Evolutionary conservation across 805 yeast genomes (phyloP).

Genomic region (Yamadazyma sp.): DNA sequence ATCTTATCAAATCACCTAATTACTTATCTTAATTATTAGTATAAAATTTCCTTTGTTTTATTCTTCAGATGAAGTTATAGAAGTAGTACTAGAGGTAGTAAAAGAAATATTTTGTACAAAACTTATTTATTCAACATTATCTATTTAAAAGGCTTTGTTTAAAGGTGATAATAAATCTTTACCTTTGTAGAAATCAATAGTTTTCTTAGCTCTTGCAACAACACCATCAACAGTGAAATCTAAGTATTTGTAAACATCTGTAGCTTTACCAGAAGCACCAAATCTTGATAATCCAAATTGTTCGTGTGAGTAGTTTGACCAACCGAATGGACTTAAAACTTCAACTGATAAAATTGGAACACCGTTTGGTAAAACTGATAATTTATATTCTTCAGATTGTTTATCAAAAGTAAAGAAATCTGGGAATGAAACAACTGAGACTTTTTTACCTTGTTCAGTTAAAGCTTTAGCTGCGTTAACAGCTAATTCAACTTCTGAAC

Average conservation of each 20-base stretch:
- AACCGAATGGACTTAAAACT: constrained; percentile 86
- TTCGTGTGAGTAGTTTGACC: constrained; percentile 95
- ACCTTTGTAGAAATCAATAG: constrained; percentile 64
- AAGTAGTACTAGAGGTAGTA: no score
- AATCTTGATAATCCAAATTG: constrained; percentile 94
- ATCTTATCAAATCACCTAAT: no score
- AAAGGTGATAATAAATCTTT: constrained; percentile 72
- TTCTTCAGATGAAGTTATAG: no score
- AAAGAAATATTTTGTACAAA: no score
- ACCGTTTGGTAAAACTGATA: constrained; percentile 91
- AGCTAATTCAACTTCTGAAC: constrained; percentile 87
- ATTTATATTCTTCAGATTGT: constrained; percentile 77
- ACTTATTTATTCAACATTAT: neutral
- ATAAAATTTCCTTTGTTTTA: no score
- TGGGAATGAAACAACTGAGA: constrained; percentile 87
- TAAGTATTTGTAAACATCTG: constrained; percentile 76
- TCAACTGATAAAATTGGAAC: constrained; percentile 91
- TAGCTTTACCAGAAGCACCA: constrained; percentile 94
- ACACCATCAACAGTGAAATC: constrained; percentile 93
- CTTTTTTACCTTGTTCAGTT: constrained; percentile 62
- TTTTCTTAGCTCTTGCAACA: constrained; percentile 79
- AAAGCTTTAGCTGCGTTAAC: constrained; percentile 80
- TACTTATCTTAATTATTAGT: no score
- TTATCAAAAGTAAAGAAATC: constrained; percentile 86
- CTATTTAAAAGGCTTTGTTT: constrained; percentile 64